Conservation (phyloP, 1,284 basidiomycete genomes). For the Pseudozyma pruni region DNA sequence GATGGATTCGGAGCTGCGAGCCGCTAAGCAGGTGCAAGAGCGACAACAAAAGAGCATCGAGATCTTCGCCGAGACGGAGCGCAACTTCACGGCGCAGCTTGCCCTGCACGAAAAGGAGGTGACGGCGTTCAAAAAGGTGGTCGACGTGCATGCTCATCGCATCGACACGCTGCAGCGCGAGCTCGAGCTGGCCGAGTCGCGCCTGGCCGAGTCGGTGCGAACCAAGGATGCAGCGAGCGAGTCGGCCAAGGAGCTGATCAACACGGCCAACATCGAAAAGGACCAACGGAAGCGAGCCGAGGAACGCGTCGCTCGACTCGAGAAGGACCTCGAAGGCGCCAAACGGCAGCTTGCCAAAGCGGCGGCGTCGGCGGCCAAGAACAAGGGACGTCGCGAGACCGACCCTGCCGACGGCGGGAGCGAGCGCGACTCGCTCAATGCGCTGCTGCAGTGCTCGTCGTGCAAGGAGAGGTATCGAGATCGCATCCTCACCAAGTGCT, state of each 20-base stretch:
- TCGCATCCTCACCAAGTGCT: conserved; percentile 89
- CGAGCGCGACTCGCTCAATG: conserved; percentile 74
- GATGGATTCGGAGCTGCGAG: conserved; percentile 80
- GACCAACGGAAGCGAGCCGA: conserved; percentile 49
- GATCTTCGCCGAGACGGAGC: conserved; percentile 76
- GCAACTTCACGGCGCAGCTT: conserved; percentile 73
- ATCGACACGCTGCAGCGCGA: conserved; percentile 64
- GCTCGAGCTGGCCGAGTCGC: conserved; percentile 59
- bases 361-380: conserved; percentile 55
- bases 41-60: conserved; percentile 83
- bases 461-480: conserved; percentile 86
- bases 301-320: conserved; percentile 48
- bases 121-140: conserved; percentile 58
- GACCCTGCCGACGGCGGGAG: conserved; percentile 43
- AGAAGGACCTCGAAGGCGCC: conserved; percentile 54
- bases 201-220: conserved; percentile 35
- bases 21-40: conserved; percentile 75
- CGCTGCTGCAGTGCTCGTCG: conserved; percentile 89
- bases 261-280: conserved; percentile 31
- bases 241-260: conserved; percentile 53
- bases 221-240: conserved; percentile 42
- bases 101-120: conserved; percentile 73
- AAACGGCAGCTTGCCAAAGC: conserved; percentile 55
- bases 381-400: conserved; percentile 45
- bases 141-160: conserved; percentile 54